Conservation (phyloP, 257 asterid genomes). For the Solanum chiquidenum region DNA sequence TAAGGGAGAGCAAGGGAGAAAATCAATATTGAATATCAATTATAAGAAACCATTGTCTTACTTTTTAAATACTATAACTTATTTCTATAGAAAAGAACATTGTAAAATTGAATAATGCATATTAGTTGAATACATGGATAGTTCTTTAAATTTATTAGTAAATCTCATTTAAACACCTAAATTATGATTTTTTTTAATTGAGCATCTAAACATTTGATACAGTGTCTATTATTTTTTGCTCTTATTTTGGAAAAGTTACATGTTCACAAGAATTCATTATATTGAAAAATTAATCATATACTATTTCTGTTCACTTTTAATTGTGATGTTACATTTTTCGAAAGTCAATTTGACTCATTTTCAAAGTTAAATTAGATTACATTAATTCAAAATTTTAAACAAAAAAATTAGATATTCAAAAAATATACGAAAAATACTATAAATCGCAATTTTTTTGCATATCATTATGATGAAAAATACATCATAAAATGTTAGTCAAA, state of each 20-base stretch:
- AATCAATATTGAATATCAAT: neutral
- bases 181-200: neutral
- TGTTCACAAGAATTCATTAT: neutral
- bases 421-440: too few relatives aligned
- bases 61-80: neutral
- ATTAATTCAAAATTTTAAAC: too few relatives aligned
- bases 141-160: neutral
- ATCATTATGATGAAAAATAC: too few relatives aligned
- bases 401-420: too few relatives aligned
- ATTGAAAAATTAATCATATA: neutral
- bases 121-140: neutral
- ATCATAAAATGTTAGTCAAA: too few relatives aligned
- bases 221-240: neutral
- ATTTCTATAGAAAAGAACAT: neutral
- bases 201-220: too few relatives aligned
- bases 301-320: too few relatives aligned
- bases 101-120: neutral
- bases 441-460: too few relatives aligned
- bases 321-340: accelerated
- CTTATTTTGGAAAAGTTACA: neutral
- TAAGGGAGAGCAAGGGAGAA: neutral
- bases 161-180: neutral
- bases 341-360: too few relatives aligned
- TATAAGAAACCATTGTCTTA: neutral
- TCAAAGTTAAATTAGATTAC: too few relatives aligned